Evolutionary conservation across 805 yeast species (phyloP), one percentile per base, ranked within the genome.

Genomic region (Starmerella etchellsii): DNA sequence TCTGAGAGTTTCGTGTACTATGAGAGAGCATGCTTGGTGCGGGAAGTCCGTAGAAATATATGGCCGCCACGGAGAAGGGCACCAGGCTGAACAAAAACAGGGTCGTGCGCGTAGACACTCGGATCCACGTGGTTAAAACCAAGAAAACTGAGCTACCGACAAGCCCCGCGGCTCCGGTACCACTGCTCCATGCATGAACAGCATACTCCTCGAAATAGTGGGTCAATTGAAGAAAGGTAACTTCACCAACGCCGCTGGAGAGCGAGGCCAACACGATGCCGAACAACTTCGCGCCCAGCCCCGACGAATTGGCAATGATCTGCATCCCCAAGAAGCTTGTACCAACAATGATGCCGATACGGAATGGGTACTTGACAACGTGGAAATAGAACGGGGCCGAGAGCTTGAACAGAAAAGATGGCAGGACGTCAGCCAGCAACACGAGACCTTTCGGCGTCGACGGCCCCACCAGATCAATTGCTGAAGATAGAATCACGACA

Each of bases 151-250:
- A 81, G 41, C 60, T 74, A 0, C 97, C 98, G 16, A 73, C 69
- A 4, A 88, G 58, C 0, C 98, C 98, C 1, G 98, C 97, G 16
- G 84, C 94, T 3, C 98, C 97, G 0, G 97, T 88, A 1, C 98
- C 98, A 7, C 85, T 73, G 18, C 94, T 81, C 74, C 93, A 88
- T 0, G 94, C 96, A 37, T 78, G 74, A 34, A 88, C 64, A 3
- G 93, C 66, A n/a, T 56, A 50, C 15, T 67, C 66, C 16, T 66
- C 69, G 57, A 75, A 84, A 52, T 66, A 78, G 55, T 87, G 95
- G 1, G 95, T 83, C 58, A 88, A 62, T 57, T 82, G 94, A 32
- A 88, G 61, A 50, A 88, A 88, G 0, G 95, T 82, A 5, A 81
- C 65, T 56, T 88, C 98, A 0, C 98, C 98, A 20, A 87, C 61